These are phyloP conservation scores for Saitozyma sp. DNA, from an alignment of 768 basidiomycete genomes.

Conservation along the genomic window DNA sequence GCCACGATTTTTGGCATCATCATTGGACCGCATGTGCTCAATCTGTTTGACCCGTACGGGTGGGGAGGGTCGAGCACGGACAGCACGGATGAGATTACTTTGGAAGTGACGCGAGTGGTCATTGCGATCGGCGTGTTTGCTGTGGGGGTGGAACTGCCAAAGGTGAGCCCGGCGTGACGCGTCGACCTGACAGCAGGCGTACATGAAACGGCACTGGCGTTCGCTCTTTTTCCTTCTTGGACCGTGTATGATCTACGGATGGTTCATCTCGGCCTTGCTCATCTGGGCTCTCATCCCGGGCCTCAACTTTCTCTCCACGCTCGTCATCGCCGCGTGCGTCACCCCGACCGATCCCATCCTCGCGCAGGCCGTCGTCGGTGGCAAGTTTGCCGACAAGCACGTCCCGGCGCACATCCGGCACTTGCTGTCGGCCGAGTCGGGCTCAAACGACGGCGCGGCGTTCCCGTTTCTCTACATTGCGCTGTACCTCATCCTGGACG, in stretches of 20 bases:
- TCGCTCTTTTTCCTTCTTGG: constrained; percentile 77
- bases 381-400: constrained; percentile 96
- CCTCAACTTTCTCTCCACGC: constrained; percentile 80
- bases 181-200: constrained; percentile 60
- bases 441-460: constrained; percentile 95
- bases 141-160: constrained; percentile 94
- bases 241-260: constrained; percentile 66
- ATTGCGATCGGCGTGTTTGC: constrained; percentile 97
- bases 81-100: constrained; percentile 70
- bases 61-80: constrained; percentile 63
- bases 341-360: constrained; percentile 94
- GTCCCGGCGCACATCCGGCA: constrained; percentile 74
- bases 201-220: constrained; percentile 90
- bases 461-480: constrained; percentile 86
- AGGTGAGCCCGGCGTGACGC: constrained; percentile 37
- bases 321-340: constrained; percentile 87
- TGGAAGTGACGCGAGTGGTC: constrained; percentile 89
- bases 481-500: constrained; percentile 78
- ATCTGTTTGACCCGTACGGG: constrained; percentile 75
- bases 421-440: constrained; percentile 81
- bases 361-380: constrained; percentile 87
- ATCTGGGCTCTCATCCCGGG: constrained; percentile 90
- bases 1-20: constrained; percentile 91
- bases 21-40: constrained; percentile 80
- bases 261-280: constrained; percentile 82